Base-by-base conservation (phyloP, 2,329 filamentous ascomycete species). In the Didymosphaeria variabile region DNA sequence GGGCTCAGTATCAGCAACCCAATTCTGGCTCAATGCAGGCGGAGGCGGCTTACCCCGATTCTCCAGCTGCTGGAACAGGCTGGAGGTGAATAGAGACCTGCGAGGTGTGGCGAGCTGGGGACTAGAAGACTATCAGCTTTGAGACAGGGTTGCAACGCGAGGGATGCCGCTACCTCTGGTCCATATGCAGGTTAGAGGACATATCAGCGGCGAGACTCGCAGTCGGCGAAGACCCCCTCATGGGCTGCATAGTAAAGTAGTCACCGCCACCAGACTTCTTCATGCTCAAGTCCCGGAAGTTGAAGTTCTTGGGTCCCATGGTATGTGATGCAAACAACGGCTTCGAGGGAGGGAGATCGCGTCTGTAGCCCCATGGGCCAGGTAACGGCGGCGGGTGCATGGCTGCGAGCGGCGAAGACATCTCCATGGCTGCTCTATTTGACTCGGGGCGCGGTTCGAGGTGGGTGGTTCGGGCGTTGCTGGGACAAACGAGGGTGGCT, bases 161-260 rank as follows among this genome's bases (percentile, higher is more conserved):
- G 67, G 72, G 68, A 65, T 55, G 58, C 38, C 26, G 86, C 69
- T 84, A 97, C 94, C 94, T 97, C 75, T 91, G 93, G 80, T 97
- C 94, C 77, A 98, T 91, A 77, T 94, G 91, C 78, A 98, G 97
- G 83, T 98, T 99, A 77, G 97, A 93, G 60, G 94, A 97, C 71
- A 98, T 86, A 80, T 99, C 95, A 64, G 93, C 94, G 45, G 94
- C 94, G 69, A 99, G 83, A 74, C 92, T 97, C 55, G 93, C 89
- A 38, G 93, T 94, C 6, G 95, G 95, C 59, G 95, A 99, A 21
- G 94, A 97, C 52, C 93, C 92, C 68, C 88, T 88, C 72, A 92
- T 84, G 55, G 90, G 86, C 76, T 92, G 93, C 71, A 91, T 80
- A 72, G 86, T 89, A 82, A 98, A 97, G 82, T 95, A 97, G 79